Conservation (phyloP, 306 rosid species). For the Pyrus communis region DNA sequence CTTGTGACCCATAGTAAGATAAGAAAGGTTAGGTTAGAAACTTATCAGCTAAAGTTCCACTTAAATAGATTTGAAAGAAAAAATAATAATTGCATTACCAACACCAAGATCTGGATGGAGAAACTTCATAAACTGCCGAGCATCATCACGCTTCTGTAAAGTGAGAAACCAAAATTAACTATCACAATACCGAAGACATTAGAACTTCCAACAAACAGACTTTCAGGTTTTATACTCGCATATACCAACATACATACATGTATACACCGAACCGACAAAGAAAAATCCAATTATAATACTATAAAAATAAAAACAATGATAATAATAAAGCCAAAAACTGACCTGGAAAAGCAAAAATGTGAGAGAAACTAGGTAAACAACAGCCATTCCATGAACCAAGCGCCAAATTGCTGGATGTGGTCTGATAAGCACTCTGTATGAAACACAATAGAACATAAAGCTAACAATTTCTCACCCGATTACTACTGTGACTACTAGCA, state of each 20-base stretch:
- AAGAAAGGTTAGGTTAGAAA: constrained; percentile 60
- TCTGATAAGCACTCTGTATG: constrained; percentile 84
- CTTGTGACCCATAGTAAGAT: constrained; percentile 74
- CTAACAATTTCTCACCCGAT: constrained; percentile 5
- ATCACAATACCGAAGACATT: background rate
- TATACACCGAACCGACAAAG: background rate
- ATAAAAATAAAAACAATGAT: background rate
- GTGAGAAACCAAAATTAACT: constrained; percentile 15
- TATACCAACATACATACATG: background rate
- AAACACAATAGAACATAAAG: constrained; percentile 9
- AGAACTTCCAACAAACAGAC: background rate
- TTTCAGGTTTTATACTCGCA: background rate
- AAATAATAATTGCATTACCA: constrained; percentile 47
- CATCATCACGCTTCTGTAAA: constrained; percentile 83
- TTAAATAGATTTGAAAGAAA: background rate
- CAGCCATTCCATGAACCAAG: constrained; percentile 97
- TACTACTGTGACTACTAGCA: background rate
- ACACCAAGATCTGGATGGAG: constrained; percentile 97
- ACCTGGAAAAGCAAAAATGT: constrained; percentile 99
- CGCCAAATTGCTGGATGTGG: constrained; percentile 99
- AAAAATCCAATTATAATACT: background rate
- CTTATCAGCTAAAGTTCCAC: constrained; percentile 3
- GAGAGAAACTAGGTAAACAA: constrained; percentile 85
- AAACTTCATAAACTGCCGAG: constrained; percentile 96
- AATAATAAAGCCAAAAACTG: background rate